Conservation (phyloP, 306 rosid species). For the Morella rubra region DNA sequence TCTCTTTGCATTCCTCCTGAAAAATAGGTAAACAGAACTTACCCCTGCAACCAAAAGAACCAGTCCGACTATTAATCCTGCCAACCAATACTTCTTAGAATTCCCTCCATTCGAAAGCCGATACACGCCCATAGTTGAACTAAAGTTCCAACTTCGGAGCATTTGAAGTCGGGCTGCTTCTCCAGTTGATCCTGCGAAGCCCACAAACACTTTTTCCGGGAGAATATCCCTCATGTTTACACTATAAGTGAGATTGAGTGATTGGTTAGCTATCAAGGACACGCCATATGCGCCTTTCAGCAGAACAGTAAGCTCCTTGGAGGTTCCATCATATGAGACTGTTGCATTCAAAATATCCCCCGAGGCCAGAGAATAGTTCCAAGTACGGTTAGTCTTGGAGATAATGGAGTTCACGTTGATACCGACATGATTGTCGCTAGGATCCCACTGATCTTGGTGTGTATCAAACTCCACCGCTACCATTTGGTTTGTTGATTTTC, state of each 20-base stretch:
- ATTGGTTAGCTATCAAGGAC: too few relatives aligned
- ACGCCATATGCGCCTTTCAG: too few relatives aligned
- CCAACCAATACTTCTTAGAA: too few relatives aligned
- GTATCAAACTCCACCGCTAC: slow-evolving; percentile 54
- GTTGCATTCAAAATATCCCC: too few relatives aligned
- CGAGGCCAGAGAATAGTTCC: background rate
- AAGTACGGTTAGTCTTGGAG: slow-evolving; percentile 22
- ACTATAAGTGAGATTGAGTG: slow-evolving; percentile 6
- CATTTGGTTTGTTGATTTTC: background rate
- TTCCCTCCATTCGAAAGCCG: too few relatives aligned
- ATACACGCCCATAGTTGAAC: slow-evolving; percentile 1
- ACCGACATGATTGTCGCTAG: slow-evolving; percentile 35
- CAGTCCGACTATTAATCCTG: too few relatives aligned
- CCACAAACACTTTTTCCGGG: slow-evolving; percentile 36
- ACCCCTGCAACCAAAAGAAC: too few relatives aligned
- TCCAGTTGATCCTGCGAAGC: slow-evolving; percentile 45
- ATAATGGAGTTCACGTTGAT: slow-evolving; percentile 41
- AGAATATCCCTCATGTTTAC: slow-evolving; percentile 36
- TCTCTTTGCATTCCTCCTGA: too few relatives aligned
- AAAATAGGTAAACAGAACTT: too few relatives aligned
- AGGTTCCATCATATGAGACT: too few relatives aligned
- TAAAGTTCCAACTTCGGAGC: slow-evolving; percentile 37
- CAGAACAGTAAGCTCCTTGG: too few relatives aligned
- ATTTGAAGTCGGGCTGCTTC: slow-evolving; percentile 22
- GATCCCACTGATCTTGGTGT: slow-evolving; percentile 27